Evolutionary conservation across 192 early-diverging fungal genomes (phyloP), one percentile per base, ranked within the genome.

Genomic region (Backusella sp.): DNA sequence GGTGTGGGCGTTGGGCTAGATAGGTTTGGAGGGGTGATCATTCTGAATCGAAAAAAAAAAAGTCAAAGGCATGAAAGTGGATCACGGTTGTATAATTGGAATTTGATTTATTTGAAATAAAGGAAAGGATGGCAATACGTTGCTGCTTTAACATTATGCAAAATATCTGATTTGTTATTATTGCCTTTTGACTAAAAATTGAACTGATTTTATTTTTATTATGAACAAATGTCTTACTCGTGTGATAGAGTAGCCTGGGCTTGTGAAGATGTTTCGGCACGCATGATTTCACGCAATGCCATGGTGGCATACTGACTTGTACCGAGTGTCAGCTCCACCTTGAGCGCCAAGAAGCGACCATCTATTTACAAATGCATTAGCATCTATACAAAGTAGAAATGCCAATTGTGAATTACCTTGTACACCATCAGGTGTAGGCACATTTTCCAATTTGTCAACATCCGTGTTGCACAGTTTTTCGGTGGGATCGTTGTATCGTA

Each of bases 301-400:
- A 99, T 98, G 0, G 98, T 99, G 2, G 98, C 98, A 80, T 99
- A 99, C 39, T 93, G 89, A 49, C 94, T 95, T 1, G 94, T 87
- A 35, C 80, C 83, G 66, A 99, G 84, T 21, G 92, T 93, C 74
- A 99, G 90, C 36, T 90, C 84, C 17, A 96, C 78, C 52, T 92
- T 84, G 32, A 97, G 74, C 9, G 93, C 98, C 28, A 93, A 44
- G 14, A 88, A 85, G 70, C 89, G 77, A 30, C 96, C 96, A 44
- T 87, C 89, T 80, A 12, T 7, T 65, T 49, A 21, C 23, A 66
- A 66, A 28, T 23, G 23, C 17, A 35, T 49, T 80, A 74, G 14
- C 23, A 23, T 4, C 2, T 37, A 34, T 35, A 36, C 1, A 23
- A 23, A 35, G 15, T 44, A 46, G 7, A 28, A 28, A 32, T 7